Conservation (phyloP, 2,329 filamentous ascomycete species). For the Diaporthe ilicicola region DNA sequence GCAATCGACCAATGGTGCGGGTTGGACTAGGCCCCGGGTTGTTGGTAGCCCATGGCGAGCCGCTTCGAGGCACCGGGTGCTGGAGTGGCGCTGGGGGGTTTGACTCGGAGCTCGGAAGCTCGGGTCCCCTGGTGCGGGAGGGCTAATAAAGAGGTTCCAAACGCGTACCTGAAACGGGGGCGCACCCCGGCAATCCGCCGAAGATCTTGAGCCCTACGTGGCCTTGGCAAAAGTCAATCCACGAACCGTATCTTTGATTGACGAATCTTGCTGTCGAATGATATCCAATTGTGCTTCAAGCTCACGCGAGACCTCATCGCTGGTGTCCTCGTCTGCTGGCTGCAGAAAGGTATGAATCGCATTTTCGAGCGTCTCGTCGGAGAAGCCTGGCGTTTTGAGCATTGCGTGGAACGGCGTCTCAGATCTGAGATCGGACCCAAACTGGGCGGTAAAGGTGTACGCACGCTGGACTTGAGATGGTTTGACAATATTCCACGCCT, state of each 20-base stretch:
- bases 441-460: constrained; percentile 73
- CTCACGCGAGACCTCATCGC: constrained; percentile 47
- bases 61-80: constrained; percentile 7
- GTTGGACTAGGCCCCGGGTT: background rate
- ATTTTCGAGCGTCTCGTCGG: constrained; percentile 55
- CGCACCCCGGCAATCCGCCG: background rate
- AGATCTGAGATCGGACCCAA: constrained; percentile 54
- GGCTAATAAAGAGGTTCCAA: constrained; percentile 18
- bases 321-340: constrained; percentile 39
- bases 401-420: constrained; percentile 56
- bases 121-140: constrained; percentile 1
- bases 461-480: constrained; percentile 74
- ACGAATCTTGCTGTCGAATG: constrained; percentile 47
- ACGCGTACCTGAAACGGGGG: constrained; percentile 31
- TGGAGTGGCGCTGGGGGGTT: background rate
- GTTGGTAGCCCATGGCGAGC: background rate
- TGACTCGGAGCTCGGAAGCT: constrained; percentile 12
- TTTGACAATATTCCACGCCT: constrained; percentile 75
- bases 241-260: constrained; percentile 45
- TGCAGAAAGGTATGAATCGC: constrained; percentile 58
- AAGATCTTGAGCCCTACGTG: constrained; percentile 15
- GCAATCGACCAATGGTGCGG: background rate
- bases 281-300: constrained; percentile 51
- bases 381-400: constrained; percentile 57
- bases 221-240: constrained; percentile 36